Evolutionary conservation across 2,329 filamentous ascomycete species (phyloP).

Genomic region (Epicoccum sorghinum): DNA sequence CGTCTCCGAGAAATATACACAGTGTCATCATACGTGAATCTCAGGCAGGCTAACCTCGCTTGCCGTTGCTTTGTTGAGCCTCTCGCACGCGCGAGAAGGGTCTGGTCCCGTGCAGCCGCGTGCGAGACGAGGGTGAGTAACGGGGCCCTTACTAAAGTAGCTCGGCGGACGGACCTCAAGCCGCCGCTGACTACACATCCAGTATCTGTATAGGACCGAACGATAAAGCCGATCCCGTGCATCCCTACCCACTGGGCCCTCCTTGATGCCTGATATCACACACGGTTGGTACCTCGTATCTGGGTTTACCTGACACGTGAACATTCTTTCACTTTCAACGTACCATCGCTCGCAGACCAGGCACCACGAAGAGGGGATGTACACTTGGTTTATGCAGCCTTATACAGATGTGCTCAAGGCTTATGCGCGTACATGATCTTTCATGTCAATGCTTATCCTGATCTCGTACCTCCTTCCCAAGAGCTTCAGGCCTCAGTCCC

Average conservation of each 20-base stretch:
- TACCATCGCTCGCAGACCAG: no score
- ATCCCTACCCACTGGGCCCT: no score
- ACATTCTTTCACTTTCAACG: no score
- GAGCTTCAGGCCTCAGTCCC: slow-evolving; percentile 1
- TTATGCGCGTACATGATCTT: no score
- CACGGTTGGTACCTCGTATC: no score
- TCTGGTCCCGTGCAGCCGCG: not conserved
- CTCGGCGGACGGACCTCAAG: slow-evolving; percentile 4
- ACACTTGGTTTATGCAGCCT: no score
- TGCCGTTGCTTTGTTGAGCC: not conserved
- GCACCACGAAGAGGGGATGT: no score
- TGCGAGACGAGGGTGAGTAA: not conserved
- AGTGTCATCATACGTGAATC: not conserved
- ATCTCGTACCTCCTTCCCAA: not conserved
- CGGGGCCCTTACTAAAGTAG: not conserved
- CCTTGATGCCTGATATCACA: no score
- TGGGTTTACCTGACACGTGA: no score
- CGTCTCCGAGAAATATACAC: not conserved
- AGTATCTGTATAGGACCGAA: not conserved
- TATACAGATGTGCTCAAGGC: no score
- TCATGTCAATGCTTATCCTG: not conserved
- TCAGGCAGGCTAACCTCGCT: not conserved
- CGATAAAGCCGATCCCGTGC: no score
- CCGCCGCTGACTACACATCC: not conserved
- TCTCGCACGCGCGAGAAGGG: not conserved